Conservation (phyloP, 768 basidiomycete species). For the Podaxis sp. region DNA sequence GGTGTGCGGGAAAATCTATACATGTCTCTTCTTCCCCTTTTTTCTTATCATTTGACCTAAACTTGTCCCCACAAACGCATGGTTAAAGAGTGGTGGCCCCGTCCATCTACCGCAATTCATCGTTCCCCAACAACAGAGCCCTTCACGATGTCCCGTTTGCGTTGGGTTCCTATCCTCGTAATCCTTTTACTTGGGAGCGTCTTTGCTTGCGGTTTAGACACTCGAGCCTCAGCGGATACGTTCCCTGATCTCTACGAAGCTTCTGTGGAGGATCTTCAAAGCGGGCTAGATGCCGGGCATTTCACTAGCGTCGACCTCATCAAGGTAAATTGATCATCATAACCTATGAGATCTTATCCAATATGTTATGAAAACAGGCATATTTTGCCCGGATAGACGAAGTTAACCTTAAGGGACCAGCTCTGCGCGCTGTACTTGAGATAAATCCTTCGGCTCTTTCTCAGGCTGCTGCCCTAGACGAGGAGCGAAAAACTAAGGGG, state of each 20-base stretch:
- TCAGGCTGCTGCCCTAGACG: constrained; percentile 47
- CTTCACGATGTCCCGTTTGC: not conserved
- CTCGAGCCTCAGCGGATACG: not conserved
- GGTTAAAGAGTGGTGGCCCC: not conserved
- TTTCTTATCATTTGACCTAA: not conserved
- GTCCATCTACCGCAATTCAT: not conserved
- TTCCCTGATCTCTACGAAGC: constrained; percentile 61
- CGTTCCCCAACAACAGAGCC: not conserved
- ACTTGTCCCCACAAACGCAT: not conserved
- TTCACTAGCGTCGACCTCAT: constrained; percentile 63
- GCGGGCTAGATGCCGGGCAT: constrained; percentile 40
- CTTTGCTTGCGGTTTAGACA: not conserved
- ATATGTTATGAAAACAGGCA: constrained; percentile 33
- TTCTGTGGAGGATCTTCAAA: constrained; percentile 49
- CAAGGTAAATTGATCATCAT: constrained; percentile 32
- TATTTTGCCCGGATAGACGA: constrained; percentile 66
- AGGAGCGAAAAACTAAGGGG: constrained; percentile 35
- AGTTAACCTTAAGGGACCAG: constrained; percentile 59
- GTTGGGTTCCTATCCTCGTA: not conserved
- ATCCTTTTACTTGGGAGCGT: not conserved
- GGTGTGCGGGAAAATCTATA: not conserved
- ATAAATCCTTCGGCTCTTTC: constrained; percentile 47
- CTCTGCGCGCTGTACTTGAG: constrained; percentile 56
- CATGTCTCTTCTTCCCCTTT: not conserved
- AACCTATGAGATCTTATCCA: not conserved